These are phyloP conservation scores for Sonneratia caseolaris DNA, from an alignment of 345 rosid species.

Conservation along the genomic window DNA sequence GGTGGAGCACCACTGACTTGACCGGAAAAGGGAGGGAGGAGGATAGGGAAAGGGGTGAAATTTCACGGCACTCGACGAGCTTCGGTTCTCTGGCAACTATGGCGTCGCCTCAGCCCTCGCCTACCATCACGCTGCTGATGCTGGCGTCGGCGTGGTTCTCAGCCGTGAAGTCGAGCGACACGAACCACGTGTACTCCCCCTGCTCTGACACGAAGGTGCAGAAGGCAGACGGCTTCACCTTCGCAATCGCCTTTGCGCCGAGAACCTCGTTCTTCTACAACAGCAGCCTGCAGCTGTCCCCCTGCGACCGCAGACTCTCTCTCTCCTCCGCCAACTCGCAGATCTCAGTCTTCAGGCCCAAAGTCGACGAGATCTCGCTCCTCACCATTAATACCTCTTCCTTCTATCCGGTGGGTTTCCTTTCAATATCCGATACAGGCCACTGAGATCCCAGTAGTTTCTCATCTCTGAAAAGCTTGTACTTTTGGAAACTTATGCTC, in stretches of 20 bases:
- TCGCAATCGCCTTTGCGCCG: slow-evolving; percentile 67
- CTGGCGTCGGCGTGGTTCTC: slow-evolving; percentile 11
- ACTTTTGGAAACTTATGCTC: too few relatives aligned
- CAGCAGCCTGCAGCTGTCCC: slow-evolving; percentile 48
- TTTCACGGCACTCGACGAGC: background rate
- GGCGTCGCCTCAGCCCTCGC: slow-evolving; percentile 1
- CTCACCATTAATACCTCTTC: slow-evolving; percentile 76
- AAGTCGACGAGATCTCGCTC: slow-evolving; percentile 97
- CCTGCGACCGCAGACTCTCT: slow-evolving; percentile 68
- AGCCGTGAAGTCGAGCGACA: slow-evolving; percentile 9
- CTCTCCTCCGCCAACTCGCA: slow-evolving; percentile 41
- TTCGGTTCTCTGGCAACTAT: slow-evolving; percentile 7
- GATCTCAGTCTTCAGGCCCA: slow-evolving; percentile 78
- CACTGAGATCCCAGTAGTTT: background rate
- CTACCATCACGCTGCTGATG: background rate
- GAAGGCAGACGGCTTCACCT: slow-evolving; percentile 70
- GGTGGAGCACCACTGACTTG: background rate
- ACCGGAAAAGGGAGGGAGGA: too few relatives aligned
- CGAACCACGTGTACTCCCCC: slow-evolving; percentile 54
- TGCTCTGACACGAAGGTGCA: slow-evolving; percentile 65
- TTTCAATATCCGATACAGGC: background rate
- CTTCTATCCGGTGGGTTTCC: slow-evolving; percentile 42
- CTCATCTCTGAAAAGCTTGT: too few relatives aligned
- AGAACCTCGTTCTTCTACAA: slow-evolving; percentile 41
- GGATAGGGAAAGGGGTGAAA: background rate